A percentile compares a stretch with the other conserved stretches of the same genome.
phyloP scores from a whole-genome alignment of 2,329 filamentous ascomycete genomes.

The Decorospora gaudefroyi region DNA sequence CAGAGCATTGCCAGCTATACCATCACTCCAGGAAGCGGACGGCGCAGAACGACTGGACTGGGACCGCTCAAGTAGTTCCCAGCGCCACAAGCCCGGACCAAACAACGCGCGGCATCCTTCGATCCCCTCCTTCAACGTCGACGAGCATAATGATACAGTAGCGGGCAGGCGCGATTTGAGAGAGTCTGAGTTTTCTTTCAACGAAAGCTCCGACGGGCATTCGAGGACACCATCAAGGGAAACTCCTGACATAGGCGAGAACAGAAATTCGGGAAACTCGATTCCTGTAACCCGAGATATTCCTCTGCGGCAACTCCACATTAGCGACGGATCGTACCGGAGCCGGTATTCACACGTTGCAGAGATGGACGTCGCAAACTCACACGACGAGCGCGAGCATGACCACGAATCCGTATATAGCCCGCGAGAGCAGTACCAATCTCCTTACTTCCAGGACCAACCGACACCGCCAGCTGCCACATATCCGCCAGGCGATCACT shows the following conservation, averaged over 20 bases:
- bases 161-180: constrained; percentile 40
- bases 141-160: constrained; percentile 37
- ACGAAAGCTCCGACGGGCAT: constrained; percentile 40
- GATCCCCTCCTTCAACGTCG: constrained; percentile 41
- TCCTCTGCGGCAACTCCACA: constrained; percentile 43
- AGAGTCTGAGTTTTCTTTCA: constrained; percentile 43
- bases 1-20: constrained; percentile 36
- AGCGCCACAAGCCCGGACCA: constrained; percentile 34
- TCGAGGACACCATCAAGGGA: constrained; percentile 46
- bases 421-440: constrained; percentile 28
- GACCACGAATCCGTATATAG: constrained; percentile 30
- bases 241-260: constrained; percentile 32
- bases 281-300: constrained; percentile 41
- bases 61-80: constrained; percentile 28
- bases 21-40: constrained; percentile 21
- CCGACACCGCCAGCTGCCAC: constrained; percentile 33
- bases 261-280: constrained; percentile 29
- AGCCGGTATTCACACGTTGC: constrained; percentile 42
- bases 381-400: constrained; percentile 30
- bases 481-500: constrained; percentile 30
- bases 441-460: constrained; percentile 25
- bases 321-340: constrained; percentile 39
- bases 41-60: constrained; percentile 17
- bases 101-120: constrained; percentile 21
- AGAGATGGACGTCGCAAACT: constrained; percentile 37